Base-by-base conservation (phyloP, 2,329 filamentous ascomycete species). In the Huntiella bhutanensis region DNA sequence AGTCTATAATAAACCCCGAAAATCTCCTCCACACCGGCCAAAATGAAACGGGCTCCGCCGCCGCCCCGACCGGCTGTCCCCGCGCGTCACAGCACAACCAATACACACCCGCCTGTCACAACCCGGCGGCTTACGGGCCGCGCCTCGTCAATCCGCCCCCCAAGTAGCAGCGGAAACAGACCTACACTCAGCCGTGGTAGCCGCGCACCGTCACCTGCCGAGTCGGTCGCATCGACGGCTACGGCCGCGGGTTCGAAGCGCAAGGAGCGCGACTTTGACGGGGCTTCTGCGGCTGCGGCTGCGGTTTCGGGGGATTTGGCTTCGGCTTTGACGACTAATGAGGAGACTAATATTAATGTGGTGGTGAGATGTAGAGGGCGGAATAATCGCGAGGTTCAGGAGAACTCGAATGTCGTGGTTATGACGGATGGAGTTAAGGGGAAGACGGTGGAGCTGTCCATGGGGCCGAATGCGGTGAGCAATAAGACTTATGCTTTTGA, bases 401-500 rank as follows among this genome's bases (percentile, higher is more conserved):
- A 98, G 61, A 98, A 94, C 62, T 95, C 86, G 59, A 83, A 85
- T 35, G 86, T 96, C 1, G 87, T 96, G 1, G 77, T 98, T 7
- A 77, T 73, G 17, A 88, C 87, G 3, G 82, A 91, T 54, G 86
- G 84, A n/a, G 77, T 85, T 51, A 88, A 83, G 62, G 86, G 87
- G 39, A 85, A 81, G 56, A 73, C 71, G 35, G 76, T 98, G 19
- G 81, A 92, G 53, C 63, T 98, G 41, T 87, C 80, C 3, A 94
- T 96, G 84, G 91, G 88, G 1, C 80, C 87, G 0, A 93, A 80
- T 61, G 82, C 91, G 33, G 64, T 96, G 48, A 92, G 80, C 67
- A 94, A 98, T 64, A 96, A 96, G 65, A 82, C 84, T 0, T 98
- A 98, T 60, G 79, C 82, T 53, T 98, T 98, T 59, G 91, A 98